Conservation (phyloP, 1,139 yeast genomes). For the Saccharomyces hybrid region DNA sequence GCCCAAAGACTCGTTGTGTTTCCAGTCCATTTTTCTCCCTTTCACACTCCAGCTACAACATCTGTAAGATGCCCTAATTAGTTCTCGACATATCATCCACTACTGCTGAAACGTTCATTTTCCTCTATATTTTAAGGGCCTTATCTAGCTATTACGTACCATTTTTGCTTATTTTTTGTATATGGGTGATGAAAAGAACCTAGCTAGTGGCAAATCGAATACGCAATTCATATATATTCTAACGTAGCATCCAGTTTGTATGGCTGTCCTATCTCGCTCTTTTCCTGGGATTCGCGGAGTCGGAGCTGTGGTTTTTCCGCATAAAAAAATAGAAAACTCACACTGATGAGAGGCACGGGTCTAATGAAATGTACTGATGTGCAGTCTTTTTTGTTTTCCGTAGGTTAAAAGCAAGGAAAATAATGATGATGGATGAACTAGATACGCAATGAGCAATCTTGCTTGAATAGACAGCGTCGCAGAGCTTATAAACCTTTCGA, state of each 20-base stretch:
- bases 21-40: not conserved
- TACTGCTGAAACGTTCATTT: not conserved
- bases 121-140: not conserved
- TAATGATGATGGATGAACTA: too few species aligned
- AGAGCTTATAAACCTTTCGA: conserved; percentile 19
- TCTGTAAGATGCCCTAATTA: not conserved
- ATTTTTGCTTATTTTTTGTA: conserved; percentile 11
- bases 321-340: too few species aligned
- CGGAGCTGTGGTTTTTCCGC: too few species aligned
- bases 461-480: too few species aligned
- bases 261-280: not conserved
- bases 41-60: too few species aligned
- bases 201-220: not conserved
- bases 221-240: not conserved
- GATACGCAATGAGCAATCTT: too few species aligned
- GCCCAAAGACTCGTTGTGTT: too few species aligned
- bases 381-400: too few species aligned
- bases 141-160: conserved; percentile 11
- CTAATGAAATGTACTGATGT: too few species aligned
- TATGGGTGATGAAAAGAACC: not conserved
- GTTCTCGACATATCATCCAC: not conserved
- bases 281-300: too few species aligned
- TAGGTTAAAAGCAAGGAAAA: too few species aligned
- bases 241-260: not conserved
- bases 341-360: too few species aligned